Evolutionary conservation across 768 basidiomycete genomes (phyloP), one percentile per base, ranked within the genome.

Genomic region (Mrakia blollopis): DNA sequence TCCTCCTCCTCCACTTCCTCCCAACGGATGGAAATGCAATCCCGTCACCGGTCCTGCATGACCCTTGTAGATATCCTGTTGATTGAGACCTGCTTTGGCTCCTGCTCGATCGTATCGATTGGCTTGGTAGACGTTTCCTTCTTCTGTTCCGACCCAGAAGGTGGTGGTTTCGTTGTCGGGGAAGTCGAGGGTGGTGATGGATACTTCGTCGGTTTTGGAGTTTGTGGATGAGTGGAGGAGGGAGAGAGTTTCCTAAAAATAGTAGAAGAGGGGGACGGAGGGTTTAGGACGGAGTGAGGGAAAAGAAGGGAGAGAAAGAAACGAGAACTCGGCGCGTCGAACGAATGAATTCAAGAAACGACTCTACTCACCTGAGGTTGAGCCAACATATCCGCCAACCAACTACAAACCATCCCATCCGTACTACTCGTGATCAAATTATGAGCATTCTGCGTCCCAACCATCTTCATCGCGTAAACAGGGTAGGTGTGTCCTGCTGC

Each of bases 331-430:
- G 16, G 6, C 44, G 44, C 44, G 23, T 21, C 62, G 60, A 70
- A 60, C n/a, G n/a, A n/a, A n/a, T n/a, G n/a, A n/a, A n/a, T n/a
- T n/a, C n/a, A 23, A 23, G 35, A 72, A 23, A 37, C 65, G 60
- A 62, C n/a, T 32, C 16, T 21, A 76, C 54, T 80, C 60, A 94
- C 94, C 88, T 98, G 95, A 14, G 97, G 97, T 82, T 96, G 92
- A 1, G 97, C 94, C 61, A 99, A 89, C 95, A 98, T 98, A 84
- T 99, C 97, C 11, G 97, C 92, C 14, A 96, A 85, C 97, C 97
- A 99, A 83, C 92, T 93, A 84, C 97, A 98, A 8, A 99, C 93
- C 37, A 91, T 91, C 3, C 97, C 97, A 83, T 99, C 97, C 16
- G 97, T 98, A 80, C 94, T 97, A 81, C 92, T 93, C 16, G 94